A percentile compares a stretch with the other conserved stretches of the same genome.
Conservation (phyloP, 169 alveolate species). For the Cryptosporidium sp. region DNA sequence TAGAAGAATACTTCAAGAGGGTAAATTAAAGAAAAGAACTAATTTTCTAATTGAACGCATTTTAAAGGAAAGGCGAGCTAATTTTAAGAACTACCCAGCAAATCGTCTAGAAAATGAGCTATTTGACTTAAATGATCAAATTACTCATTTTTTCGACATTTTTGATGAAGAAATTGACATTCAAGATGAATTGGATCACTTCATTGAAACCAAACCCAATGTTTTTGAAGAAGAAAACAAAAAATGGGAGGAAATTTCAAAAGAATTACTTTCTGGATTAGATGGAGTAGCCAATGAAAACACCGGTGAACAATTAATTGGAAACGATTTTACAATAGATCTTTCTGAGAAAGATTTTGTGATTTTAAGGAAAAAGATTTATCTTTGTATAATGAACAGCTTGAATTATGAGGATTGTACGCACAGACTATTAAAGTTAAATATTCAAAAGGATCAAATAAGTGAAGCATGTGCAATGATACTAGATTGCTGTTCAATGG, state of each 20-base stretch:
- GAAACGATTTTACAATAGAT: slow-evolving; percentile 82
- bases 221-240: slow-evolving; percentile 91
- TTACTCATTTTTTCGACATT: slow-evolving; percentile 94
- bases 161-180: slow-evolving; percentile 92
- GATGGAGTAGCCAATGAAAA: slow-evolving; percentile 76
- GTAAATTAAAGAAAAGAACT: slow-evolving; percentile 93
- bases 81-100: slow-evolving; percentile 89
- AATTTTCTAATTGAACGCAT: slow-evolving; percentile 96
- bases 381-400: slow-evolving; percentile 96
- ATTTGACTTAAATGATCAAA: slow-evolving; percentile 96
- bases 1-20: slow-evolving; percentile 96
- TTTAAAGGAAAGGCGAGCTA: slow-evolving; percentile 92
- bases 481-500: slow-evolving; percentile 98
- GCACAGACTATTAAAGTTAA: slow-evolving; percentile 96
- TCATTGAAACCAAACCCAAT: slow-evolving; percentile 90
- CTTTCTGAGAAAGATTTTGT: slow-evolving; percentile 95
- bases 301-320: slow-evolving; percentile 81
- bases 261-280: slow-evolving; percentile 91
- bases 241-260: slow-evolving; percentile 92
- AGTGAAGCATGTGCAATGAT: slow-evolving; percentile 96
- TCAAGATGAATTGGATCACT: slow-evolving; percentile 93
- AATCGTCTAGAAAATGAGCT: slow-evolving; percentile 91
- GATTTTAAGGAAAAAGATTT: slow-evolving; percentile 94
- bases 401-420: slow-evolving; percentile 98
- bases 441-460: slow-evolving; percentile 82